Base-by-base conservation (phyloP, 106 monocot species). In the Allium sativum region DNA sequence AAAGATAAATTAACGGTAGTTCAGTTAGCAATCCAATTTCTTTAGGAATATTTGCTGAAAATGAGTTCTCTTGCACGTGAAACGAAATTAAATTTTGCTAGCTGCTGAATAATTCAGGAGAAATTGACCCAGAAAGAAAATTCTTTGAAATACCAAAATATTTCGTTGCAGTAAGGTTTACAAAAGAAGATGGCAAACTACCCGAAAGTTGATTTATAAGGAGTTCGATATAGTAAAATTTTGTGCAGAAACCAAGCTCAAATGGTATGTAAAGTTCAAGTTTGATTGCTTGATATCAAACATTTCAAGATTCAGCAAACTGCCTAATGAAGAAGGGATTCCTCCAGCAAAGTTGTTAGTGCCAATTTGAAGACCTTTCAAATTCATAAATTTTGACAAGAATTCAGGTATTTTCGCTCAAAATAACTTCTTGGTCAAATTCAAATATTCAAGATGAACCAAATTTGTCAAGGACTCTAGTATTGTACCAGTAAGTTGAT, bases 371-470 rank as follows among this genome's bases (percentile, higher is more conserved):
- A 90, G 81, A 21, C 78, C 77, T 14, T 51, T 52, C 31, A 90
- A 79, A 14, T n/a, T 64, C 13, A 60, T 14, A 1, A 90, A 56
- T 61, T 67, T 75, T 4, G 56, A 31, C 8, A 85, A 73, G 54
- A 62, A 76, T 13, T 1, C 6, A 87, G 92, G 14, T 88, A 76
- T 0, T 0, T 8, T 3, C 85, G 85, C 4, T 50, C 3, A 55
- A 93, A 93, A n/a, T 66, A 43, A 54, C n/a, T 93, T 93, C 1
- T 3, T 0, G 22, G 66, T 48, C 14, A 93, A 81, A 44, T 82
- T 79, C 52, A 88, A 70, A 53, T 77, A 73, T 61, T 68, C 16
- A 10, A 93, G 77, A 15, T 70, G 57, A 31, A 62, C 53, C 54
- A 87, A 47, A 0, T 60, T 66, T 0, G 60, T 53, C 11, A 88